Percentiles rank a stretch among this genome's conserved stretches.
phyloP scores from a whole-genome alignment of 208 protist genomes.

The Leishmania amazonensis region DNA sequence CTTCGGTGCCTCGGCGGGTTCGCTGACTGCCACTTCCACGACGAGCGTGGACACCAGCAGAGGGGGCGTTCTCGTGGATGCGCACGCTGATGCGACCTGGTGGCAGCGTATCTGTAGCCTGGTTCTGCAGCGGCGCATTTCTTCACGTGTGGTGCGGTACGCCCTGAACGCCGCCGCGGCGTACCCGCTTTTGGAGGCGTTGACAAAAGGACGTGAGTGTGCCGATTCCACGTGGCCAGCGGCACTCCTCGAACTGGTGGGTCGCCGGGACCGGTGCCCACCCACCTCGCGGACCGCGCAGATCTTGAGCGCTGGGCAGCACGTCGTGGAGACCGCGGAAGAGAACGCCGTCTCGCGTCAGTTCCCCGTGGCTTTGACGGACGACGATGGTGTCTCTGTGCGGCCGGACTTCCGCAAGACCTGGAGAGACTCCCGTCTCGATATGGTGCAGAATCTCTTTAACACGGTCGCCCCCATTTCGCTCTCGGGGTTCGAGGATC shows the following conservation, averaged over 20 bases:
- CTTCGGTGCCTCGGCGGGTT: slow-evolving; percentile 1
- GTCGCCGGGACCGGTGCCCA: slow-evolving; percentile 55
- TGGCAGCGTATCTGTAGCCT: slow-evolving; percentile 41
- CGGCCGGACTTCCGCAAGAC: slow-evolving; percentile 69
- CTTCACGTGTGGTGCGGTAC: slow-evolving; percentile 33
- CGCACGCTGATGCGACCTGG: slow-evolving; percentile 13
- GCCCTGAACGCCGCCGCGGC: slow-evolving; percentile 53
- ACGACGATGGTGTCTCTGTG: slow-evolving; percentile 85
- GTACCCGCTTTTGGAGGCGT: slow-evolving; percentile 56
- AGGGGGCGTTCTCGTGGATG: neutral
- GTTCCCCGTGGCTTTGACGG: slow-evolving; percentile 46
- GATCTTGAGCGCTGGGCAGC: slow-evolving; percentile 34
- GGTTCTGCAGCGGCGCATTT: slow-evolving; percentile 41
- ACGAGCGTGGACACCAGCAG: neutral
- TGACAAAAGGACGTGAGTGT: slow-evolving; percentile 50
- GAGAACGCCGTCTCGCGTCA: slow-evolving; percentile 54
- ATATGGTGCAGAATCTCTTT: slow-evolving; percentile 71
- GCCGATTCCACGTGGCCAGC: slow-evolving; percentile 45
- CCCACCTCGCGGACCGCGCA: slow-evolving; percentile 28
- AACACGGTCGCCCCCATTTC: slow-evolving; percentile 74
- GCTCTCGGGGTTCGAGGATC: slow-evolving; percentile 53
- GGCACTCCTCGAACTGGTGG: slow-evolving; percentile 60
- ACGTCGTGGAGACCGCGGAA: slow-evolving; percentile 66
- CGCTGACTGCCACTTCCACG: neutral
- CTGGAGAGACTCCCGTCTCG: slow-evolving; percentile 72